Evolutionary conservation across 768 basidiomycete genomes (phyloP), one percentile per base, ranked within the genome.

Genomic region (Phlebiopsis gigantea): DNA sequence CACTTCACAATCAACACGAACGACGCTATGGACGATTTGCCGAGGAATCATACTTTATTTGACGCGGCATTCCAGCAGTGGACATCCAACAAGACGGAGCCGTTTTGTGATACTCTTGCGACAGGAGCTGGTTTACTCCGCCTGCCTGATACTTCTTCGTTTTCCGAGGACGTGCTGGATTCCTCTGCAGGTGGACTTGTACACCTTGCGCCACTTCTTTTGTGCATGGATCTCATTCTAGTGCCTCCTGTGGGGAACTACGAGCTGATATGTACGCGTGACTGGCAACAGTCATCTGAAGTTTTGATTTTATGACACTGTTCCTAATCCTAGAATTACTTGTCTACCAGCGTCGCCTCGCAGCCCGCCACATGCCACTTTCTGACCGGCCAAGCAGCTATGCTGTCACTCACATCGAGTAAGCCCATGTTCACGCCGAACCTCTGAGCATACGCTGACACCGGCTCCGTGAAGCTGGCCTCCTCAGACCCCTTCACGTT

Each of bases 151-250:
- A 57, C 41, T 25, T 47, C 29, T 14, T 17, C 31, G 19, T 29
- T 8, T 42, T 77, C 24, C 66, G 69, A 4, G 34, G 50, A 1
- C 62, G 72, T 43, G 22, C 56, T 59, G 2, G 75, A 77, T 57
- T 74, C 76, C 29, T 57, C 73, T 1, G 59, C 73, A 26, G 76
- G 77, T 0, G n/a, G n/a, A n/a, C n/a, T n/a, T n/a, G n/a, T n/a
- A n/a, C n/a, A n/a, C n/a, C n/a, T n/a, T n/a, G n/a, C n/a, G n/a
- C n/a, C n/a, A n/a, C n/a, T n/a, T n/a, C n/a, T n/a, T n/a, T n/a
- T n/a, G n/a, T n/a, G n/a, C n/a, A n/a, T n/a, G n/a, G n/a, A n/a
- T n/a, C n/a, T n/a, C n/a, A n/a, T n/a, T n/a, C 68, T 69, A 10
- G 63, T 17, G 17, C 34, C 34, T 39, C 12, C 12, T 10, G 42